A percentile compares a stretch with the other conserved stretches of the same genome.
Evolutionary conservation across 163 green algal species (phyloP).

Genomic region (Chloromonas sp.): DNA sequence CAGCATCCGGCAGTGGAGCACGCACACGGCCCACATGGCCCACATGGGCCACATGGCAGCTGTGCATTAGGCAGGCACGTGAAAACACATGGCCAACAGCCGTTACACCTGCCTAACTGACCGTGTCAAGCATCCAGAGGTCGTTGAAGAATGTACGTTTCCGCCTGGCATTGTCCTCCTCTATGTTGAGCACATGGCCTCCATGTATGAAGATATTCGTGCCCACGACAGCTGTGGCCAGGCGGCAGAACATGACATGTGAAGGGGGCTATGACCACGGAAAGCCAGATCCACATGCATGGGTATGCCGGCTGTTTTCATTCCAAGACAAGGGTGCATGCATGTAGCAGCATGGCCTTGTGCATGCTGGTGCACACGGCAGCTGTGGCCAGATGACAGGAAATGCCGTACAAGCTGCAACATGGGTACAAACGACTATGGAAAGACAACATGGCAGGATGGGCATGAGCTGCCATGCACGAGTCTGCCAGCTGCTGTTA

Average conservation of each 20-base stretch:
- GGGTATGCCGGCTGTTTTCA: no score
- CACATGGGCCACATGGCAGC: not conserved
- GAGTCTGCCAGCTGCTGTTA: no score
- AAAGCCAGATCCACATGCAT: no score
- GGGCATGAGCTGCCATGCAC: no score
- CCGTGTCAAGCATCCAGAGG: conserved; percentile 42
- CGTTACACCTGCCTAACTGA: not conserved
- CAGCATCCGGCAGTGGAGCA: not conserved
- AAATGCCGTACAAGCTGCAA: no score
- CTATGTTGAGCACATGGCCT: conserved; percentile 41
- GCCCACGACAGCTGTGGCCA: conserved; percentile 6
- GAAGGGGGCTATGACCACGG: no score
- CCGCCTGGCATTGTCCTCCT: conserved; percentile 18
- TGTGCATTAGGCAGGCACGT: not conserved
- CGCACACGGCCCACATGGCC: no score
- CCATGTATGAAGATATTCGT: conserved; percentile 34
- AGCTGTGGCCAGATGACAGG: not conserved
- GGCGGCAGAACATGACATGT: no score
- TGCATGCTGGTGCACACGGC: conserved; percentile 4
- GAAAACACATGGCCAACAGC: not conserved
- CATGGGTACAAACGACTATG: no score
- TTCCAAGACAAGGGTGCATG: not conserved
- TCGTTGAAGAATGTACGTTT: conserved; percentile 45
- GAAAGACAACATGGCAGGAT: no score
- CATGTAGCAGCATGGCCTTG: not conserved